These are phyloP conservation scores for Aspergillus saccharolyticus DNA, from an alignment of 495 filamentous ascomycete species.

Conservation along the genomic window DNA sequence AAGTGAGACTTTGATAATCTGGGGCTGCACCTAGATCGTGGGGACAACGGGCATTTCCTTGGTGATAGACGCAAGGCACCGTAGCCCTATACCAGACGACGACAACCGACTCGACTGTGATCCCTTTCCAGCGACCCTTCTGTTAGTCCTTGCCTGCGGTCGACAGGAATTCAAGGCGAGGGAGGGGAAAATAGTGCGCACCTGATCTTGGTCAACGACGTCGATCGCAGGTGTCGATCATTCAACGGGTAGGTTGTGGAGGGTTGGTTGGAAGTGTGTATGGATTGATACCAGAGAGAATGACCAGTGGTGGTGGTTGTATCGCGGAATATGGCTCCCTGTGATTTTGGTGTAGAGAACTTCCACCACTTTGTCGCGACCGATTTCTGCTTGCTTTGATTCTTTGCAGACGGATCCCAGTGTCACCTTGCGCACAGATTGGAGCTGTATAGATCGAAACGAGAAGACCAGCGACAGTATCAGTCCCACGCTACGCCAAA, in stretches of 20 bases:
- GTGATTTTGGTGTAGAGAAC: no score
- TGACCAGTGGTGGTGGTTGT: no score
- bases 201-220: slow-evolving; percentile 15
- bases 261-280: slow-evolving; percentile 7
- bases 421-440: neutral
- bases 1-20: neutral
- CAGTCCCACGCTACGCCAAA: slow-evolving; percentile 10
- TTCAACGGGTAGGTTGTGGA: slow-evolving; percentile 9
- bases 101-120: slow-evolving; percentile 5
- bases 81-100: slow-evolving; percentile 11
- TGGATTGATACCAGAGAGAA: no score
- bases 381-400: no score
- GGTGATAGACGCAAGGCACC: slow-evolving; percentile 22
- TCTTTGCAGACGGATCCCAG: no score
- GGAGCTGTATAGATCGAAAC: neutral
- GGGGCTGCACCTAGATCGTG: slow-evolving; percentile 13
- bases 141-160: slow-evolving; percentile 21
- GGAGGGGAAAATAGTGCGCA: slow-evolving; percentile 19
- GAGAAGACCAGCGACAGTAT: neutral
- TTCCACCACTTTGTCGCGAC: no score
- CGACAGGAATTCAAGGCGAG: slow-evolving; percentile 10
- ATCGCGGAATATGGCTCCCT: no score
- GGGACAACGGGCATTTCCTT: slow-evolving; percentile 22
- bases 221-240: slow-evolving; percentile 21
- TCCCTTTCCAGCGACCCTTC: slow-evolving; percentile 20